Percentiles rank a stretch among this genome's conserved stretches.
phyloP scores from a whole-genome alignment of 2,329 filamentous ascomycete genomes.

The Myriosclerotinia scirpicola region DNA sequence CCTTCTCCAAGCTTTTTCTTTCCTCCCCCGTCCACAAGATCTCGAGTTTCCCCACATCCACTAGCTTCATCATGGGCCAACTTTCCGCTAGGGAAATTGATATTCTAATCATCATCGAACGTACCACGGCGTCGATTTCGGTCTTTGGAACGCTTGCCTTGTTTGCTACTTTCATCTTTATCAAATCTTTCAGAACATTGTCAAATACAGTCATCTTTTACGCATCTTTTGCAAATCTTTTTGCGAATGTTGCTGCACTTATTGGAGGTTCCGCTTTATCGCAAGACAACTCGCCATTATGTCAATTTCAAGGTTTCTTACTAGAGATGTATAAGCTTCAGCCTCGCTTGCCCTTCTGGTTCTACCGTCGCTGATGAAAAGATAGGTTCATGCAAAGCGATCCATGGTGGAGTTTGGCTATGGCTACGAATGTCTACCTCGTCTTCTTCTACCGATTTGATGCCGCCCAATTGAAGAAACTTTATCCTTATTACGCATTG shows the following conservation, averaged over 20 bases:
- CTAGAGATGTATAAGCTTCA: slow-evolving; percentile 72
- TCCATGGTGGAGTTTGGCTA: slow-evolving; percentile 56
- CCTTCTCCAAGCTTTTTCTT: background rate
- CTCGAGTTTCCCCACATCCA: slow-evolving; percentile 14
- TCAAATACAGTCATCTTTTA: slow-evolving; percentile 69
- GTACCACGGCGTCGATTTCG: slow-evolving; percentile 69
- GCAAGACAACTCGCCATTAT: slow-evolving; percentile 39
- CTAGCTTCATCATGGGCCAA: slow-evolving; percentile 23
- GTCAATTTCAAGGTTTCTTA: slow-evolving; percentile 76
- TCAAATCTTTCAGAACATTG: slow-evolving; percentile 71
- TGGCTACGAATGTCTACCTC: slow-evolving; percentile 62
- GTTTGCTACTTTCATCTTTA: slow-evolving; percentile 67
- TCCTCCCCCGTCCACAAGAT: background rate
- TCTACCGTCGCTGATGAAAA: slow-evolving; percentile 56
- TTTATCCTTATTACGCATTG: slow-evolving; percentile 56
- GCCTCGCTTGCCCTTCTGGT: slow-evolving; percentile 44
- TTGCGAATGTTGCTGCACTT: slow-evolving; percentile 57
- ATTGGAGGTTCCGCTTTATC: slow-evolving; percentile 50
- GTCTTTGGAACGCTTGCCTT: slow-evolving; percentile 69
- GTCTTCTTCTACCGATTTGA: slow-evolving; percentile 58
- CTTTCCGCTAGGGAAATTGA: slow-evolving; percentile 44
- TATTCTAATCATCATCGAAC: slow-evolving; percentile 63
- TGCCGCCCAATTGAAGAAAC: slow-evolving; percentile 48
- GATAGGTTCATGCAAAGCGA: slow-evolving; percentile 51
- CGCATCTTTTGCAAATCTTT: slow-evolving; percentile 60